A percentile compares a stretch with the other conserved stretches of the same genome.
These are phyloP conservation scores for Kockovaella imperatae DNA, from an alignment of 768 basidiomycete genomes.

Conservation along the genomic window DNA sequence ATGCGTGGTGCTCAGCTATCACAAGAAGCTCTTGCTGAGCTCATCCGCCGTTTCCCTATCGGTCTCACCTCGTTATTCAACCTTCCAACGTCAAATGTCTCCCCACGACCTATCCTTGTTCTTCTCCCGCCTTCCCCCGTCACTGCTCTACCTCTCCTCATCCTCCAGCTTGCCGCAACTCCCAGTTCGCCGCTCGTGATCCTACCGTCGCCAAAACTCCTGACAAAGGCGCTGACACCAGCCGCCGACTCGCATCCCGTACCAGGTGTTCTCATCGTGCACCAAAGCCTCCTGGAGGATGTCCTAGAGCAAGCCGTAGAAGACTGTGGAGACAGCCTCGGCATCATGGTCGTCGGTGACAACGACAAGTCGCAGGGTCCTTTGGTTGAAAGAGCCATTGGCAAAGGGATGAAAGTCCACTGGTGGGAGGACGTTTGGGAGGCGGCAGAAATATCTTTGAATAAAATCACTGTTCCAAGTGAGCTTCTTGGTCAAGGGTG, in stretches of 20 bases:
- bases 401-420: constrained; percentile 47
- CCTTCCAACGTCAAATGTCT: constrained; percentile 55
- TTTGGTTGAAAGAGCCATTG: constrained; percentile 51
- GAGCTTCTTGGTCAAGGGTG: background rate
- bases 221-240: constrained; percentile 52
- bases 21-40: constrained; percentile 21
- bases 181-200: constrained; percentile 22
- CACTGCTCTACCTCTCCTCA: constrained; percentile 47
- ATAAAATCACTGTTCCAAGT: constrained; percentile 42
- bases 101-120: no score
- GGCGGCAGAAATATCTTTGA: constrained; percentile 53
- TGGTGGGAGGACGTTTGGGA: constrained; percentile 60
- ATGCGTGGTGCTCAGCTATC: constrained; percentile 46
- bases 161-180: constrained; percentile 25
- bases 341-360: constrained; percentile 67
- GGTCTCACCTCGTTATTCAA: constrained; percentile 56
- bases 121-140: constrained; percentile 52
- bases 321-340: constrained; percentile 48
- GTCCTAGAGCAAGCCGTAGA: constrained; percentile 63
- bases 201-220: constrained; percentile 57
- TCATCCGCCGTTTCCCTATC: constrained; percentile 19
- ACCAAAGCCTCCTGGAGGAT: constrained; percentile 16
- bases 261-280: constrained; percentile 25
- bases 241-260: constrained; percentile 14
- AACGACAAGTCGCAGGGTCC: constrained; percentile 49